phyloP scores from a whole-genome alignment of 371 early-diverging fungal species.

The Cokeromyces recurvatus region DNA sequence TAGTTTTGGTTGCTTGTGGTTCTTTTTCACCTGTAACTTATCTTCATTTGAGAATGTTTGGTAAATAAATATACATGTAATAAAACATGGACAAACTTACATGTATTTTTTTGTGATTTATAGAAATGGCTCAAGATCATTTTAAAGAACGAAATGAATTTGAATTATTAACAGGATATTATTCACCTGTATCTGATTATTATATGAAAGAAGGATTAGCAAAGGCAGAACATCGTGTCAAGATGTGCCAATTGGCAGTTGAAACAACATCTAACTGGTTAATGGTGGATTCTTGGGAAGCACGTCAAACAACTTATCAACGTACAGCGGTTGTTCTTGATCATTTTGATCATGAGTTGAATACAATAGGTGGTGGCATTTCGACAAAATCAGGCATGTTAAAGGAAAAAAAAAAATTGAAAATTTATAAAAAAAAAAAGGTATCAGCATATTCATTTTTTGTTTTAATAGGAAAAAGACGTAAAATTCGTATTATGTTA shows the following conservation, averaged over 20 bases:
- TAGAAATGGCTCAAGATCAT: constrained; percentile 94
- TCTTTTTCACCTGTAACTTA: constrained; percentile 97
- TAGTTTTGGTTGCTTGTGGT: constrained; percentile 96
- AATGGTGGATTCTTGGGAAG: constrained; percentile 97
- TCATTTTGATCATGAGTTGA: constrained; percentile 89
- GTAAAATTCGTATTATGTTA: constrained; percentile 80
- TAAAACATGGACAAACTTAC: background rate
- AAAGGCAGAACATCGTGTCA: constrained; percentile 78
- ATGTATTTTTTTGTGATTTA: background rate
- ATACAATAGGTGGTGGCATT: constrained; percentile 59
- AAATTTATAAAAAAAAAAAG: background rate
- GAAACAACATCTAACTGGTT: constrained; percentile 82
- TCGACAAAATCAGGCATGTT: constrained; percentile 43
- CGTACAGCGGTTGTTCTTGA: constrained; percentile 90
- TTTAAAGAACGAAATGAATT: constrained; percentile 69
- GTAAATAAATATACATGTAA: too few species aligned
- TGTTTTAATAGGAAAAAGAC: constrained; percentile 31
- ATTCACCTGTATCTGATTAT: constrained; percentile 92
- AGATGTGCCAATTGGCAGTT: constrained; percentile 91
- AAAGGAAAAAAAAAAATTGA: background rate
- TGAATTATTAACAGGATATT: constrained; percentile 92
- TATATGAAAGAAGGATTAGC: constrained; percentile 92
- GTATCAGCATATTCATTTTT: background rate
- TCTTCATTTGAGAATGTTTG: constrained; percentile 97
- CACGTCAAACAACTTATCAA: constrained; percentile 72